phyloP scores from a whole-genome alignment of 129 eudicot species.

The Silybum marianum region DNA sequence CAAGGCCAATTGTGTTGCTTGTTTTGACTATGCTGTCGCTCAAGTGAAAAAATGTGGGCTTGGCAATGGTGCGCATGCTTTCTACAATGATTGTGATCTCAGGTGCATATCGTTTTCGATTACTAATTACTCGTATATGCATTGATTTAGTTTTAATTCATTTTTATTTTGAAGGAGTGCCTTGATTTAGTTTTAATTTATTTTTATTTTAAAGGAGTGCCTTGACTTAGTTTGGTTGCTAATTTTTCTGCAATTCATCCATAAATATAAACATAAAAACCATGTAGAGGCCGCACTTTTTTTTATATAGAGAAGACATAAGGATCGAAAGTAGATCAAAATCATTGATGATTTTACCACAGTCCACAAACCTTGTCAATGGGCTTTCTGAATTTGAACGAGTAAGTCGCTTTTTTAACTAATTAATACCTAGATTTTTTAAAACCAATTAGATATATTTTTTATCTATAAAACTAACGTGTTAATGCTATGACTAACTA shows the following conservation, averaged over 20 bases:
- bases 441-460: too few species aligned
- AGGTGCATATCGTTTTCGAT: constrained; percentile 30
- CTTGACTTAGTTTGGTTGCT: too few species aligned
- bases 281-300: background rate
- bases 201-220: background rate
- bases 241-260: background rate
- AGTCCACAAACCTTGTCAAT: too few species aligned
- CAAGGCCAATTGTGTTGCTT: constrained; percentile 37
- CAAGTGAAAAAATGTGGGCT: constrained; percentile 33
- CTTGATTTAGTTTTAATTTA: background rate
- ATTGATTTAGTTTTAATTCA: background rate
- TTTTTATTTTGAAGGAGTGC: background rate
- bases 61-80: constrained; percentile 41
- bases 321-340: too few species aligned
- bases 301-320: too few species aligned
- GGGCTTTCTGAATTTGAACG: too few species aligned
- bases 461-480: too few species aligned
- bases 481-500: too few species aligned
- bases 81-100: constrained; percentile 53
- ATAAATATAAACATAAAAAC: too few species aligned
- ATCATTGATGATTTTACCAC: background rate
- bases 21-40: constrained; percentile 48
- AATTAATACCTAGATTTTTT: too few species aligned
- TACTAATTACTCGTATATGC: background rate
- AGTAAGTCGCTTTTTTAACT: too few species aligned